Evolutionary conservation across 345 rosid genomes (phyloP), one percentile per base, ranked within the genome.

Genomic region (Dipteronia sinensis): DNA sequence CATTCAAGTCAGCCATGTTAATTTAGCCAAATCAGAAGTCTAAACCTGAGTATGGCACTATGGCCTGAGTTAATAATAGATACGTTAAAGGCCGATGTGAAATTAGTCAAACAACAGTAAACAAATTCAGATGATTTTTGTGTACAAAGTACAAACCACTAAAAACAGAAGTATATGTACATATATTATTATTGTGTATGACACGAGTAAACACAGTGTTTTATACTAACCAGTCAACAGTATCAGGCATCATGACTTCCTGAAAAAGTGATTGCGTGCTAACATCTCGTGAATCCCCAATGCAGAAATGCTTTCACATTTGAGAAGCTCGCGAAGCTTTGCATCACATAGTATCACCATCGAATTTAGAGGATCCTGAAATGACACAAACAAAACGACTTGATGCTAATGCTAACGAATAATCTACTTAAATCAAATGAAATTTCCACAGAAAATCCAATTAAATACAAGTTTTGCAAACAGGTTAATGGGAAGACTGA

Each of bases 251-350:
- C 88, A 93, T 23, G 91, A 87, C 76, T 34, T 83, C 84, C 85
- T 88, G 81, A 88, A 84, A 79, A 93, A 87, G 83, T 90, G 95
- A 79, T 89, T 90, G 56, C 90, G 90, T 7, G 87, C 87, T 82
- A 93, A 77, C 88, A 85, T 81, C 88, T 89, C 92, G 16, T 80
- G 87, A 79, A 94, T 88, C 78, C 95, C 95, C 84, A 90, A 84
- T 20, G 92, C 93, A 82, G 95, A 92, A 55, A 94, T 91, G 90
- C 94, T 90, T 78, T 94, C 96, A 78, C 93, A 94, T 75, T 95
- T 94, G 64, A 94, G 93, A 78, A 94, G 98, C 69, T 90, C 94
- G 0, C 74, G 82, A 71, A 94, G 97, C 86, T 91, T 91, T 76
- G 73, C 90, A 77, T 94, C 95, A 76, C 98, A 94, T 59, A 83